A percentile compares a stretch with the other conserved stretches of the same genome.
Evolutionary conservation across 2,329 filamentous ascomycete species (phyloP).

Genomic region (Colletotrichum magnum): DNA sequence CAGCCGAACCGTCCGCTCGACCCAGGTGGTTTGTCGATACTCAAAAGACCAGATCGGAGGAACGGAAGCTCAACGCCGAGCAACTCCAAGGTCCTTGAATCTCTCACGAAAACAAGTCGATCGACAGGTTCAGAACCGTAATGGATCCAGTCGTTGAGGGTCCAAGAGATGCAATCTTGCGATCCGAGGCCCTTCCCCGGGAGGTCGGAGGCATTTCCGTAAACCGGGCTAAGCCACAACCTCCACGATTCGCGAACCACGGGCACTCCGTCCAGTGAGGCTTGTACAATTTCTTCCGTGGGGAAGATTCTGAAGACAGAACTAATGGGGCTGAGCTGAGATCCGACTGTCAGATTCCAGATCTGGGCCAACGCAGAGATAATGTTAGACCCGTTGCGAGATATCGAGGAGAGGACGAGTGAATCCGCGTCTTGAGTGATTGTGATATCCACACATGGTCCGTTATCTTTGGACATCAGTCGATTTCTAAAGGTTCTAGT

Average conservation of each 20-base stretch:
- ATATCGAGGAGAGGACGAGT: conserved; percentile 43
- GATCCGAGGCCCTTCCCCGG: conserved; percentile 43
- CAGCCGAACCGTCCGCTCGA: not conserved
- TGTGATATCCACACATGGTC: conserved; percentile 35
- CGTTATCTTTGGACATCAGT: not conserved
- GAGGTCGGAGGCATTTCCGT: conserved; percentile 46
- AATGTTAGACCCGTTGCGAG: conserved; percentile 44
- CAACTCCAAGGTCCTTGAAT: conserved; percentile 43
- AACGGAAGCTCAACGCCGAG: conserved; percentile 52
- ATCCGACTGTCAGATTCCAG: conserved; percentile 45
- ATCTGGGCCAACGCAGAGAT: conserved; percentile 41
- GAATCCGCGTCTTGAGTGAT: conserved; percentile 47
- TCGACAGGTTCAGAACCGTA: conserved; percentile 53
- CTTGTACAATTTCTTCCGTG: conserved; percentile 36
- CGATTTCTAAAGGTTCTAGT: conserved; percentile 35
- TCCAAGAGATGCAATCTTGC: conserved; percentile 50
- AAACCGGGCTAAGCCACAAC: conserved; percentile 45
- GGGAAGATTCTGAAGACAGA: conserved; percentile 47
- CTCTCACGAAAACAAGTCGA: conserved; percentile 48
- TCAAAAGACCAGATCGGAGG: conserved; percentile 47
- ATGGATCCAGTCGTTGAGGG: conserved; percentile 52
- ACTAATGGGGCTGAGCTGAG: conserved; percentile 42
- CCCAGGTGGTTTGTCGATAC: not conserved
- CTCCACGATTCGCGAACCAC: conserved; percentile 46
- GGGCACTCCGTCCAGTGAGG: conserved; percentile 31